phyloP scores from a whole-genome alignment of 768 basidiomycete species.

The Suillus weaverae region DNA sequence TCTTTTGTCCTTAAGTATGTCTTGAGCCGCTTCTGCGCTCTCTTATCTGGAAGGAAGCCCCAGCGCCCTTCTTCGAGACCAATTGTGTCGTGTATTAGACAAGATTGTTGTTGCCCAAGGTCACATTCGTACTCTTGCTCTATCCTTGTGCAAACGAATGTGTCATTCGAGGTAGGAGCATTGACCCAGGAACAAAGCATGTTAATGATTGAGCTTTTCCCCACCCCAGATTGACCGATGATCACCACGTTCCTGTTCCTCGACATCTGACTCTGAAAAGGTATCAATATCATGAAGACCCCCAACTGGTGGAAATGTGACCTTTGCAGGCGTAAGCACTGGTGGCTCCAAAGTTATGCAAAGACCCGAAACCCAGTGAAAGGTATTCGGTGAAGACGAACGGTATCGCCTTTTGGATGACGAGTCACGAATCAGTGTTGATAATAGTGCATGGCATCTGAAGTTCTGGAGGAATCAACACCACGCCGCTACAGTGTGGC shows the following conservation, averaged over 20 bases:
- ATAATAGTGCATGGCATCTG: neutral
- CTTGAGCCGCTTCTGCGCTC: neutral
- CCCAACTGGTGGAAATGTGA: neutral
- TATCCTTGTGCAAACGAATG: neutral
- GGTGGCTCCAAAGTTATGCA: neutral
- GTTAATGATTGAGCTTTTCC: neutral
- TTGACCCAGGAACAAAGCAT: neutral
- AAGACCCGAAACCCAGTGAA: neutral
- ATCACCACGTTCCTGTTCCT: neutral
- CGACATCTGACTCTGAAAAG: neutral
- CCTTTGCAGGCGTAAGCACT: neutral
- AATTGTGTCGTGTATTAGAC: neutral
- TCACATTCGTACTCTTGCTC: neutral
- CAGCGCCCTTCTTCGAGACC: neutral
- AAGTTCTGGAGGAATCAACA: neutral
- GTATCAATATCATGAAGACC: neutral
- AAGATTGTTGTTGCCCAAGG: neutral
- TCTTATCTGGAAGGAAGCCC: neutral
- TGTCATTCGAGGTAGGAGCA: fast-evolving
- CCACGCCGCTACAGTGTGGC: neutral
- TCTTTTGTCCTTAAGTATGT: neutral
- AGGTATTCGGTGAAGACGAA: neutral
- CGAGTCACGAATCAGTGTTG: no score
- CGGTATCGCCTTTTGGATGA: neutral
- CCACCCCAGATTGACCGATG: neutral